Evolutionary conservation across 768 basidiomycete genomes (phyloP), one percentile per base, ranked within the genome.

Genomic region (Auricularia auricula-judae): DNA sequence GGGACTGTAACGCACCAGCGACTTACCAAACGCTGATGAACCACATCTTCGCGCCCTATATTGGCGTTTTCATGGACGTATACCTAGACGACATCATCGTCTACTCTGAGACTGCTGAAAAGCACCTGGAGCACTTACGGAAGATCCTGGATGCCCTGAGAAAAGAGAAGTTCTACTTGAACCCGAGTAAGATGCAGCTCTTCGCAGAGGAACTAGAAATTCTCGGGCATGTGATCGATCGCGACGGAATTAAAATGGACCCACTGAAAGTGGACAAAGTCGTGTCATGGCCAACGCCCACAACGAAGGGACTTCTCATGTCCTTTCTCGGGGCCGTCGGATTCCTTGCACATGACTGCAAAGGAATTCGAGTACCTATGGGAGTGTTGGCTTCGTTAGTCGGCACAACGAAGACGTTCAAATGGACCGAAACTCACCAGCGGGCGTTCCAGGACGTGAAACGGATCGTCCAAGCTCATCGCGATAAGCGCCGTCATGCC

Each of bases 81-180:
- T 23, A 23, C 23, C 23, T 23, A 23, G 23, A 23, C 23, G 23
- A 23, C 23, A 23, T 23, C 23, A 23, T 23, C 23, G 23, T 23
- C 23, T 23, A 23, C 23, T 23, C 23, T 23, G 23, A 23, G 23
- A 23, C 23, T 23, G 23, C 23, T 23, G 23, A 23, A 23, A 23
- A 23, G 1, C 67, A 68, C 34, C 56, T 68, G 4, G 53, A 64
- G 10, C 54, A 66, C 36, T 64, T 68, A 16, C 3, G 21, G 3
- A 59, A 66, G 11, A 34, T 68, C n/a, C 53, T 68, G n/a, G 16
- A 33, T 0, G 62, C 63, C 18, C 66, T 68, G 7, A 56, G 64
- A 0, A 61, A 61, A 14, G 66, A 66, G 58, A 59, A 43, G 39
- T 66, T 68, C 62, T 66, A 54, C 61, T 35, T 66, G 23, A 36